Evolutionary conservation across 176 grass and related monocot genomes (phyloP), one percentile per base, ranked within the genome.

Genomic region (Areca catechu): DNA sequence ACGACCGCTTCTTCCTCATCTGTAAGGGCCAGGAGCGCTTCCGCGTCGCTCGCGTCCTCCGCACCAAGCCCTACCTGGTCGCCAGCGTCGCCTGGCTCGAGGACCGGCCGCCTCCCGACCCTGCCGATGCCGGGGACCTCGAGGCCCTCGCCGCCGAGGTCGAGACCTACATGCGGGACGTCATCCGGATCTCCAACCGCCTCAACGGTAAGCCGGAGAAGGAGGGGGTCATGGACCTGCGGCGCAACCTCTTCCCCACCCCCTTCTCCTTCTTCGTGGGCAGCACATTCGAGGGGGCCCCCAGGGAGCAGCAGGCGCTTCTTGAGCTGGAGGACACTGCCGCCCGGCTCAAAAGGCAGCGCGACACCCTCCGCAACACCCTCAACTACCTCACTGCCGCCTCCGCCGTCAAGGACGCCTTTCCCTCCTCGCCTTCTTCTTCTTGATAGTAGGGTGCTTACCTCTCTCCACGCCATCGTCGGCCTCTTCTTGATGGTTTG

Each of bases 1-100:
- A 93, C 81, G 94, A 98, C 77, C 79, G 88, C 3, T 98, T 98
- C 81, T 98, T 98, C 78, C 84, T 98, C 81, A 98, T 98, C 69
- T 98, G 88, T 81, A 98, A 98, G 74, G 94, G 88, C 62, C 84
- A 98, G 88, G 84, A 93, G 79, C 78, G 94, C 6, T 98, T 98
- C 79, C 83, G 88, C 63, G 85, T 98, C 19, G 62, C 62, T 3
- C 75, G 78, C 62, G 68, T 89, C 61, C 61, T 89, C 24, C 87
- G 84, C 62, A 89, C 71, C 67, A 79, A 98, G 60, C 88, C 94
- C 19, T 98, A 98, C 79, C 76, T 93, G 63, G 84, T 98, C 48
- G 94, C 84, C n/a, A 84, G 85, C 55, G 88, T 98, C 53, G 63
- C 72, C 70, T 98, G 94, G 94, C 84, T 98, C 52, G 93, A 98